phyloP scores from a whole-genome alignment of 2,329 filamentous ascomycete genomes.

The Fusarium papillatum region DNA sequence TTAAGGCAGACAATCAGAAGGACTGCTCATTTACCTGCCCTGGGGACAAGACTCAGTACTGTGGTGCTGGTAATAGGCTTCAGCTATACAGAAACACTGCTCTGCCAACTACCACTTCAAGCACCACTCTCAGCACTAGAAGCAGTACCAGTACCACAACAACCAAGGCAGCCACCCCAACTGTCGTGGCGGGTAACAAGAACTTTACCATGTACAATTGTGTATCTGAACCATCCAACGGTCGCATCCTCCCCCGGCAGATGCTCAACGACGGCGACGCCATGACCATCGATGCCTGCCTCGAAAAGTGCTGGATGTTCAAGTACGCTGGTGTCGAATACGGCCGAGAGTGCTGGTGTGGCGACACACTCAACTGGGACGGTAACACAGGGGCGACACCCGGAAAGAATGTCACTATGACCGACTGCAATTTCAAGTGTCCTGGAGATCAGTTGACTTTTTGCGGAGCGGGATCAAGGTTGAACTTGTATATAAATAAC shows the following conservation, averaged over 20 bases:
- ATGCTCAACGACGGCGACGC: constrained; percentile 45
- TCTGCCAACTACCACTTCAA: constrained; percentile 10
- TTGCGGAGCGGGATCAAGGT: constrained; percentile 47
- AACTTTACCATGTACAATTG: constrained; percentile 56
- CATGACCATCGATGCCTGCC: constrained; percentile 52
- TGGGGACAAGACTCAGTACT: constrained; percentile 50
- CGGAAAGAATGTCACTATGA: constrained; percentile 47
- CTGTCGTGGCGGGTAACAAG: constrained; percentile 49
- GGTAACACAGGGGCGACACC: constrained; percentile 38
- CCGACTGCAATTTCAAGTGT: constrained; percentile 50
- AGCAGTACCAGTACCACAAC: constrained; percentile 7
- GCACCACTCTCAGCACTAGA: constrained; percentile 5
- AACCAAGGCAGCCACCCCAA: constrained; percentile 31
- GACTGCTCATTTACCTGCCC: constrained; percentile 52
- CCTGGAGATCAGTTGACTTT: constrained; percentile 49
- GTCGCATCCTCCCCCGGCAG: constrained; percentile 48
- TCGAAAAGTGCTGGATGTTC: constrained; percentile 50
- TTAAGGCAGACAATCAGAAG: constrained; percentile 43
- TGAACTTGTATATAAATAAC: constrained; percentile 51
- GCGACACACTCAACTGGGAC: constrained; percentile 46
- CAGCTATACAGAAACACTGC: constrained; percentile 47
- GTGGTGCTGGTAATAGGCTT: constrained; percentile 50
- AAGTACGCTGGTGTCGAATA: constrained; percentile 54
- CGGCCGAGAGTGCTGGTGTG: constrained; percentile 55
- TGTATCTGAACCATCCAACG: constrained; percentile 48